These are phyloP conservation scores for Neofusicoccum cordaticola DNA, from an alignment of 2,329 filamentous ascomycete species.

Conservation along the genomic window DNA sequence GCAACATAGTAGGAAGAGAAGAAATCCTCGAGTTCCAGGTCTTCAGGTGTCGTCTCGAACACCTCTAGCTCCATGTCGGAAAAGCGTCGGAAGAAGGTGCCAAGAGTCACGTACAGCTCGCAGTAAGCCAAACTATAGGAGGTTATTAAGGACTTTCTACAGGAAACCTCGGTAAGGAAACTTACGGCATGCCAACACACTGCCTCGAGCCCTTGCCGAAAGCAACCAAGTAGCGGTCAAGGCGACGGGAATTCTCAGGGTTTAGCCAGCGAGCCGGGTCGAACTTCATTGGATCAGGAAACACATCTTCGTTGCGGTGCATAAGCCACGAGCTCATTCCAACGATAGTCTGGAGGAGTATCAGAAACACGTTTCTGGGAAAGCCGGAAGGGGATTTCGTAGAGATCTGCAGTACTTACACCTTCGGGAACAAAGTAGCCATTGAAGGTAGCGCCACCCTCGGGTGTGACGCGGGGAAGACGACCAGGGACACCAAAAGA, in stretches of 20 bases:
- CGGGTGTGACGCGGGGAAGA: conserved; percentile 35
- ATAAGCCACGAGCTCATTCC: conserved; percentile 36
- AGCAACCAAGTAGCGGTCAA: conserved; percentile 35
- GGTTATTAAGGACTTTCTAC: background rate
- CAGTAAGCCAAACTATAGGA: conserved; percentile 31
- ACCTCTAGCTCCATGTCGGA: conserved; percentile 21
- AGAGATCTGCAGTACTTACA: conserved; percentile 18
- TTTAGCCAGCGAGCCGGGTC: conserved; percentile 37
- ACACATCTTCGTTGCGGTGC: conserved; percentile 33
- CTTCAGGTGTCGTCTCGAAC: conserved; percentile 21
- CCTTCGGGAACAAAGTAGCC: conserved; percentile 32
- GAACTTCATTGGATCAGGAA: conserved; percentile 34
- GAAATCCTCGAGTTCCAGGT: conserved; percentile 31
- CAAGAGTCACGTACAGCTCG: conserved; percentile 35
- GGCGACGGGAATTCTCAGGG: conserved; percentile 19
- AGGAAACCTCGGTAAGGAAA: conserved; percentile 20
- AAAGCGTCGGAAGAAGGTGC: conserved; percentile 31
- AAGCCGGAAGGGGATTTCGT: too few species aligned
- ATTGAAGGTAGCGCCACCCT: conserved; percentile 30
- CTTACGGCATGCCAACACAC: conserved; percentile 33
- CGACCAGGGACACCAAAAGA: conserved; percentile 34
- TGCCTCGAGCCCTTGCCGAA: conserved; percentile 37
- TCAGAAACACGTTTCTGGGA: background rate
- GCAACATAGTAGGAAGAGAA: conserved; percentile 26
- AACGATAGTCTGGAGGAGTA: conserved; percentile 21